phyloP scores from a whole-genome alignment of 257 asterid species.

The Pogostemon cablin region DNA sequence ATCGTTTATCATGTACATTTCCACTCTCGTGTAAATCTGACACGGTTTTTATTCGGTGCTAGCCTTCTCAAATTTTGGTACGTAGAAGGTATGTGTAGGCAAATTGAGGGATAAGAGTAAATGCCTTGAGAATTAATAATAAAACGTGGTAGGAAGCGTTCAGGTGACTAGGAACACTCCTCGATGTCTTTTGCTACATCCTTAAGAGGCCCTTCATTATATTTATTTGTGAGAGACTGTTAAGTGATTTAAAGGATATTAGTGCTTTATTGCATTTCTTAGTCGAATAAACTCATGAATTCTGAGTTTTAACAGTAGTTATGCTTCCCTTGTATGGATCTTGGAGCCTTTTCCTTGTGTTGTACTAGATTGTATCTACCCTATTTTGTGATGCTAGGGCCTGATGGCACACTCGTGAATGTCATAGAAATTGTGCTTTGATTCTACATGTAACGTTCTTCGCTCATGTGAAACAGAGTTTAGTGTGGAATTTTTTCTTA shows the following conservation, averaged over 20 bases:
- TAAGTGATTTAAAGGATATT: constrained; percentile 17
- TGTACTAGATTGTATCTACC: not conserved
- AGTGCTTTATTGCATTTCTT: constrained; percentile 12
- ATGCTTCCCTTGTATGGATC: not conserved
- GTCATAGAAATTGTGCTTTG: not conserved
- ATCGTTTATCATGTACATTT: constrained; percentile 32
- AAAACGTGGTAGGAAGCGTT: constrained; percentile 26
- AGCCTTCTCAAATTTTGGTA: constrained; percentile 44
- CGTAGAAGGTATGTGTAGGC: constrained; percentile 44
- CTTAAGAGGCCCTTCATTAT: not conserved
- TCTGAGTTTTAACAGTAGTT: not conserved
- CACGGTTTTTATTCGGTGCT: constrained; percentile 31
- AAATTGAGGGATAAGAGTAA: constrained; percentile 12
- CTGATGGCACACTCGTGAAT: not conserved
- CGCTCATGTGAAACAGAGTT: not conserved
- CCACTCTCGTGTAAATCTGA: constrained; percentile 15
- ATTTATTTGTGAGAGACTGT: not conserved
- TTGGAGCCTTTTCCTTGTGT: not conserved
- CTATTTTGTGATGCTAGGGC: not conserved
- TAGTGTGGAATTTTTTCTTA: not conserved
- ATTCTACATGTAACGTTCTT: not conserved
- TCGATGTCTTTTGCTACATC: constrained; percentile 1
- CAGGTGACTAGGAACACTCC: constrained; percentile 14
- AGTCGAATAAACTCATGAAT: constrained; percentile 14
- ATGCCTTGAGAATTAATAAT: constrained; percentile 26